These are phyloP conservation scores for Nemania diffusa DNA, from an alignment of 2,329 filamentous ascomycete species.

Conservation along the genomic window DNA sequence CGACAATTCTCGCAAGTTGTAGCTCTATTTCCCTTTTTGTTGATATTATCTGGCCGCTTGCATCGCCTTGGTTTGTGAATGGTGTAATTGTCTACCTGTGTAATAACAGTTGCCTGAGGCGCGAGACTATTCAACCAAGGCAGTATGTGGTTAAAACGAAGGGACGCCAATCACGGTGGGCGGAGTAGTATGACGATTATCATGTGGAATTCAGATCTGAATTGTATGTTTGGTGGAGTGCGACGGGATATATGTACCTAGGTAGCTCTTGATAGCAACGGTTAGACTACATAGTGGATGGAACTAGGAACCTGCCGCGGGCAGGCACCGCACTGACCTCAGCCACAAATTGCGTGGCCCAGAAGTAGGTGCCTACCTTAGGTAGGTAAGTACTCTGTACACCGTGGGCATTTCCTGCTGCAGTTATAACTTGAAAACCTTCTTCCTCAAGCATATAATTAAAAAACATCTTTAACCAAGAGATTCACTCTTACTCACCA, in stretches of 20 bases:
- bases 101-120: constrained; percentile 3
- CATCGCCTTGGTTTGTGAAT: constrained; percentile 13
- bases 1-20: constrained; percentile 10
- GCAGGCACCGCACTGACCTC: constrained; percentile 10
- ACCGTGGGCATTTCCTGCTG: too few species aligned
- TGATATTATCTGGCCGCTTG: constrained; percentile 18
- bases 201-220: constrained; percentile 4
- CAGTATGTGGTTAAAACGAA: constrained; percentile 19
- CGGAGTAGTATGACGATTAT: constrained; percentile 27
- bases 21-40: not conserved
- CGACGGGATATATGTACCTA: constrained; percentile 20
- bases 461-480: too few species aligned
- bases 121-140: constrained; percentile 16
- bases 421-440: too few species aligned
- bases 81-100: not conserved
- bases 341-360: constrained; percentile 35
- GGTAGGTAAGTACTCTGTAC: too few species aligned
- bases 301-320: not conserved
- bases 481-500: too few species aligned
- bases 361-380: not conserved
- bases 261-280: not conserved
- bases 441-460: too few species aligned
- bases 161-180: constrained; percentile 29
- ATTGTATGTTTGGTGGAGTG: constrained; percentile 27
- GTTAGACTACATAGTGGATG: not conserved